Percentiles rank a stretch among this genome's conserved stretches.
phyloP scores from a whole-genome alignment of 2,329 filamentous ascomycete species.

The Penicillium verrucosum region DNA sequence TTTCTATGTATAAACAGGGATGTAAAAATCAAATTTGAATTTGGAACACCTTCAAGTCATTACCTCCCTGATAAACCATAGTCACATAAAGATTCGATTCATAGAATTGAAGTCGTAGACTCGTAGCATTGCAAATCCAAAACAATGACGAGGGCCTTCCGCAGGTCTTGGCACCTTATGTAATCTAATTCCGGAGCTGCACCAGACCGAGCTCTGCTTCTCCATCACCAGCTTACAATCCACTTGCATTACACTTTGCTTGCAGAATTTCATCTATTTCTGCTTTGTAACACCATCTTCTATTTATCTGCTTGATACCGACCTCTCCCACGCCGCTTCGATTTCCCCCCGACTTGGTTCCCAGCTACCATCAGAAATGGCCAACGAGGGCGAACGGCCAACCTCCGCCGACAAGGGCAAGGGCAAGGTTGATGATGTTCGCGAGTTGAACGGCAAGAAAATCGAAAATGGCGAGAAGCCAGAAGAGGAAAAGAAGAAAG shows the following conservation, averaged over 20 bases:
- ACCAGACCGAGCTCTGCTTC: constrained; percentile 26
- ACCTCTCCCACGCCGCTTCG: constrained; percentile 5
- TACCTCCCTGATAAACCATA: background rate
- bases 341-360: constrained; percentile 24
- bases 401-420: constrained; percentile 92
- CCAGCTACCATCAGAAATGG: constrained; percentile 61
- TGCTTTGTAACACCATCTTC: constrained; percentile 10
- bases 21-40: no score
- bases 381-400: constrained; percentile 85
- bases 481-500: constrained; percentile 69
- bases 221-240: constrained; percentile 28
- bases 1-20: background rate
- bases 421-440: constrained; percentile 74
- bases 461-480: constrained; percentile 65
- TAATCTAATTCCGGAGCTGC: constrained; percentile 23
- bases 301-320: constrained; percentile 1
- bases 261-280: constrained; percentile 17
- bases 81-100: background rate
- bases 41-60: background rate
- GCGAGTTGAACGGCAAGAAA: constrained; percentile 57
- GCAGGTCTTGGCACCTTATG: constrained; percentile 20
- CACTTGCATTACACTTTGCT: constrained; percentile 19
- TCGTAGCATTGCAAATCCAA: constrained; percentile 7
- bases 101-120: background rate
- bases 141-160: constrained; percentile 22